Conservation (phyloP, 169 alveolate genomes). For the Perkinsus olseni region DNA sequence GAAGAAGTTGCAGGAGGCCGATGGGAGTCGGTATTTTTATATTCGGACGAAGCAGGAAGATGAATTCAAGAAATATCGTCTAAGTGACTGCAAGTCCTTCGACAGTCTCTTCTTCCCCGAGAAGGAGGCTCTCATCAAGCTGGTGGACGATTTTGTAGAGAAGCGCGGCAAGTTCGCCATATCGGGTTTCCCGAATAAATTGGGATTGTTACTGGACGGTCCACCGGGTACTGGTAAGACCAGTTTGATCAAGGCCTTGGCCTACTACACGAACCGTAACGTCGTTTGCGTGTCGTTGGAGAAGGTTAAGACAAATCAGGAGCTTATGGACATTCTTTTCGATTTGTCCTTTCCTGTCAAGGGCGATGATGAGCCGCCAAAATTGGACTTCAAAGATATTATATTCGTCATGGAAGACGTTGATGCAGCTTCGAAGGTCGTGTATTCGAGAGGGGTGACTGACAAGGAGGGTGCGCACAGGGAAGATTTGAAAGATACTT, state of each 20-base stretch:
- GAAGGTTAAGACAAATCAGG: slow-evolving; percentile 19
- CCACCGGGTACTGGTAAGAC: slow-evolving; percentile 56
- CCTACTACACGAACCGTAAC: slow-evolving; percentile 22
- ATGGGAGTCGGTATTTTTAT: neutral
- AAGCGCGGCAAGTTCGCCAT: slow-evolving; percentile 25
- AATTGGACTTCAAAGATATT: slow-evolving; percentile 15
- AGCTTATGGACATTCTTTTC: slow-evolving; percentile 28
- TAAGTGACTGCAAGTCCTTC: slow-evolving; percentile 21
- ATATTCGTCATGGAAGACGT: slow-evolving; percentile 34
- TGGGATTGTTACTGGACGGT: slow-evolving; percentile 33
- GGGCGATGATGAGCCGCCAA: slow-evolving; percentile 14
- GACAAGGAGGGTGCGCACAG: neutral
- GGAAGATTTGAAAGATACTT: neutral
- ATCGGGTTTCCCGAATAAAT: slow-evolving; percentile 26
- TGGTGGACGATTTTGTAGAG: slow-evolving; percentile 19
- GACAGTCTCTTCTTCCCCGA: slow-evolving; percentile 26
- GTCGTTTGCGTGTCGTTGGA: slow-evolving; percentile 24
- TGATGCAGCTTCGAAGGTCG: slow-evolving; percentile 22
- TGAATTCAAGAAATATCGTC: slow-evolving; percentile 2
- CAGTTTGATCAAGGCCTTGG: slow-evolving; percentile 38
- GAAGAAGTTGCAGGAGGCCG: slow-evolving; percentile 4
- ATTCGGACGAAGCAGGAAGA: neutral
- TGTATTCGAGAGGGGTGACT: neutral
- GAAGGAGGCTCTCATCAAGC: slow-evolving; percentile 20
- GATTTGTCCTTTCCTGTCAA: slow-evolving; percentile 18